Percentiles rank a stretch among this genome's conserved stretches.
phyloP scores from a whole-genome alignment of 1,284 basidiomycete genomes.

The Ceratobasidium sp. region DNA sequence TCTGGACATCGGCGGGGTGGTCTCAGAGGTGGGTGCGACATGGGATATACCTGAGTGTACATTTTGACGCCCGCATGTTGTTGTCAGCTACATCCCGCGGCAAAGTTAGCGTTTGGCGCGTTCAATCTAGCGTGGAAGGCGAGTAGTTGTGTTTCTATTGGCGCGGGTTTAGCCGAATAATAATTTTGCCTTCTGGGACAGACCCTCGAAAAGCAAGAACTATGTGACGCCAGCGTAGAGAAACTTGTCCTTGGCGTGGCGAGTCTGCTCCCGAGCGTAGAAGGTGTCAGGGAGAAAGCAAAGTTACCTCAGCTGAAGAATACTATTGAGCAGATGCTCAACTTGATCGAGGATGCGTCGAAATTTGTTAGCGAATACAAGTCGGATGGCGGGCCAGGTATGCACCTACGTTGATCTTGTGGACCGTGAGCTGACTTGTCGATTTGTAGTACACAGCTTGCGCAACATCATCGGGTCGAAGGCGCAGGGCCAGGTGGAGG shows the following conservation, averaged over 20 bases:
- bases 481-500: background rate
- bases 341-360: slow-evolving; percentile 19
- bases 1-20: background rate
- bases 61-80: too few species aligned
- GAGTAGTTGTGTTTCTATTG: background rate
- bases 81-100: background rate
- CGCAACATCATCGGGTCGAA: background rate
- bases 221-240: background rate
- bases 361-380: background rate
- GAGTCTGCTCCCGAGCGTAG: background rate
- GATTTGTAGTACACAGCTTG: background rate
- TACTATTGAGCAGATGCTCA: background rate
- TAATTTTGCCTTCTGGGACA: background rate
- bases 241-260: background rate
- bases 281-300: background rate
- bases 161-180: background rate
- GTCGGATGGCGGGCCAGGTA: background rate
- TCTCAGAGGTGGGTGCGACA: background rate
- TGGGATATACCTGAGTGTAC: background rate
- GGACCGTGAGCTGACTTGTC: background rate
- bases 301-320: background rate
- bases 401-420: too few species aligned
- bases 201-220: background rate
- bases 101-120: background rate
- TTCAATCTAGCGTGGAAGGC: slow-evolving; percentile 8